Percentiles rank a stretch among this genome's conserved stretches.
phyloP scores from a whole-genome alignment of 805 yeast genomes.

The Saccharomycopsis guyanensis region DNA sequence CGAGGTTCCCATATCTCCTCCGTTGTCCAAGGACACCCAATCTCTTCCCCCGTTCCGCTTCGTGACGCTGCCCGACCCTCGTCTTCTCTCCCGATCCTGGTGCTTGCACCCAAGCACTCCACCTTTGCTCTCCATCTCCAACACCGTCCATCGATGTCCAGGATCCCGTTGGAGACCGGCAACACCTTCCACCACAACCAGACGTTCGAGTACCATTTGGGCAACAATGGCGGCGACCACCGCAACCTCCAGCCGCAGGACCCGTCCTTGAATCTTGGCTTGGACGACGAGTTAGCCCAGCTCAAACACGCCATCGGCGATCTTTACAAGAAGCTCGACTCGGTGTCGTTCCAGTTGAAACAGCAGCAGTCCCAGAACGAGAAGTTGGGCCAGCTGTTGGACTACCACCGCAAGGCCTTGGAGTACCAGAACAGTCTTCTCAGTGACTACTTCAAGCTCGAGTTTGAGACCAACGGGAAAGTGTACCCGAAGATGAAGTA shows the following conservation, averaged over 20 bases:
- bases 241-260: background rate
- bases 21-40: no score
- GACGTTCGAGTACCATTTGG: slow-evolving; percentile 2
- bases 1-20: no score
- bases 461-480: background rate
- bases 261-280: background rate
- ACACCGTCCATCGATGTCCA: background rate
- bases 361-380: slow-evolving; percentile 7
- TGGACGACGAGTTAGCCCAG: slow-evolving; percentile 2
- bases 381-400: background rate
- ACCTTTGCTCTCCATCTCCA: background rate
- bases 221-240: background rate
- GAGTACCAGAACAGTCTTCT: slow-evolving; percentile 8
- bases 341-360: slow-evolving; percentile 5
- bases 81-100: no score
- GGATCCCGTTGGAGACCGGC: background rate
- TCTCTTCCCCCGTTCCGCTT: no score
- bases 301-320: slow-evolving; percentile 3
- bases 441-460: slow-evolving; percentile 10
- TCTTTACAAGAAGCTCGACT: slow-evolving; percentile 3
- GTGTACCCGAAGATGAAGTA: background rate
- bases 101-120: no score
- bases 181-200: slow-evolving; percentile 2
- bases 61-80: no score
- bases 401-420: slow-evolving; percentile 7